Evolutionary conservation across 2,329 filamentous ascomycete species (phyloP).

Genomic region (Sporothrix brasiliensis): DNA sequence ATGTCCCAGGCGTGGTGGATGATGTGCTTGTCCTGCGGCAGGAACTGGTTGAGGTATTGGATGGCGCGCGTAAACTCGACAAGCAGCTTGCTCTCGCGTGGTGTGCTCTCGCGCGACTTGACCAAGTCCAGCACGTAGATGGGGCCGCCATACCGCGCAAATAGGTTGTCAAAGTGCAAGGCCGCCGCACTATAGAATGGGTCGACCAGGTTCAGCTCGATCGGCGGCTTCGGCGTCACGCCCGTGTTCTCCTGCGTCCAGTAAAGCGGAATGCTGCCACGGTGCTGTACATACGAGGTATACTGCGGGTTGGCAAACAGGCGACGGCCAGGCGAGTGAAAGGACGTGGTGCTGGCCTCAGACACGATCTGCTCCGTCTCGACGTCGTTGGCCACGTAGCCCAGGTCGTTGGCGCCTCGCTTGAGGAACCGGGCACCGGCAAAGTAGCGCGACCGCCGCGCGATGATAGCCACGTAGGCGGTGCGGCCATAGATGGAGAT

Average conservation of each 20-base stretch:
- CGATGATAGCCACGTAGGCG: conserved; percentile 92
- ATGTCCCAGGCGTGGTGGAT: conserved; percentile 97
- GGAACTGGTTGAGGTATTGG: conserved; percentile 89
- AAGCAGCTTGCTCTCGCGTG: conserved; percentile 87
- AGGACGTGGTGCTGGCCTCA: conserved; percentile 90
- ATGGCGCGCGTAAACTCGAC: conserved; percentile 86
- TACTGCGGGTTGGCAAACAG: conserved; percentile 88
- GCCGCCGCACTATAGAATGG: conserved; percentile 94
- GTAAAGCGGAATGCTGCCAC: conserved; percentile 93
- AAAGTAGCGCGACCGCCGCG: conserved; percentile 87
- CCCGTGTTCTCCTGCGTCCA: conserved; percentile 97
- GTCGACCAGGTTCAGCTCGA: conserved; percentile 92
- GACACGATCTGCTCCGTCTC: conserved; percentile 98
- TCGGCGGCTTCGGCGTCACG: conserved; percentile 93
- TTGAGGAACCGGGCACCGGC: conserved; percentile 94
- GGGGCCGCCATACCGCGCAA: conserved; percentile 88
- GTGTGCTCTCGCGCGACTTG: conserved; percentile 83
- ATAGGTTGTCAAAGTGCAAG: conserved; percentile 91
- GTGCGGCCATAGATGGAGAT: conserved; percentile 84
- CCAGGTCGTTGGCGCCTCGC: conserved; percentile 88
- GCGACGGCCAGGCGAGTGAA: conserved; percentile 84
- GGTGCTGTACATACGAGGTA: conserved; percentile 94
- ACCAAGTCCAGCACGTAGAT: conserved; percentile 91
- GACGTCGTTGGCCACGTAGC: conserved; percentile 97
- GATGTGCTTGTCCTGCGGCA: conserved; percentile 82